Evolutionary conservation across 2,329 filamentous ascomycete genomes (phyloP).

Genomic region (Furcasterigmium furcatum): DNA sequence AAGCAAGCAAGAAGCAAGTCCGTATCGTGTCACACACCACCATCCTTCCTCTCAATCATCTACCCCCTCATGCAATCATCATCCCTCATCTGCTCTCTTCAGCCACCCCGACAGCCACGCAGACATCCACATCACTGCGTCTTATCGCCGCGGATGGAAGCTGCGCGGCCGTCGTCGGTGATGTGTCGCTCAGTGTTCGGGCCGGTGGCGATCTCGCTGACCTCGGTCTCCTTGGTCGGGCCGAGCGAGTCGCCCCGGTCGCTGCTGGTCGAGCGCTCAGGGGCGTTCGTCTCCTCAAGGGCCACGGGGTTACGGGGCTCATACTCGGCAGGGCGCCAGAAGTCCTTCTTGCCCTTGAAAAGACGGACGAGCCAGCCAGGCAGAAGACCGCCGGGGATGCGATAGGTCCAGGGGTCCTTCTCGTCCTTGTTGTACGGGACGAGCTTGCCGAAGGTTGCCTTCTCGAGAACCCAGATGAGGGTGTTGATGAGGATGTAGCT

Average conservation of each 20-base stretch:
- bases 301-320: slow-evolving; percentile 9
- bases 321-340: slow-evolving; percentile 54
- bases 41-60: too few species aligned
- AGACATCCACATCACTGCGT: not conserved
- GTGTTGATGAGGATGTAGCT: slow-evolving; percentile 76
- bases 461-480: slow-evolving; percentile 65
- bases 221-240: slow-evolving; percentile 7
- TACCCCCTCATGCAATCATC: too few species aligned
- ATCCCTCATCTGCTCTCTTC: too few species aligned
- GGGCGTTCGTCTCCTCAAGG: slow-evolving; percentile 13
- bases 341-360: slow-evolving; percentile 65
- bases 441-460: slow-evolving; percentile 64
- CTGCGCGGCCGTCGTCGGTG: not conserved
- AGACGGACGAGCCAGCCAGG: slow-evolving; percentile 71
- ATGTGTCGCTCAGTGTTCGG: not conserved
- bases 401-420: slow-evolving; percentile 79
- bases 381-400: slow-evolving; percentile 69
- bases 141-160: not conserved
- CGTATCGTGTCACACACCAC: too few species aligned
- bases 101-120: not conserved
- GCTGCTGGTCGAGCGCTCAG: slow-evolving; percentile 6
- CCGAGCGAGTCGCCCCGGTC: slow-evolving; percentile 9
- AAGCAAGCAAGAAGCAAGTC: too few species aligned
- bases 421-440: slow-evolving; percentile 71
- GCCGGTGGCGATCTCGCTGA: slow-evolving; percentile 7